Base-by-base conservation (phyloP, 2,329 filamentous ascomycete species). In the Ophiostoma sp. region DNA sequence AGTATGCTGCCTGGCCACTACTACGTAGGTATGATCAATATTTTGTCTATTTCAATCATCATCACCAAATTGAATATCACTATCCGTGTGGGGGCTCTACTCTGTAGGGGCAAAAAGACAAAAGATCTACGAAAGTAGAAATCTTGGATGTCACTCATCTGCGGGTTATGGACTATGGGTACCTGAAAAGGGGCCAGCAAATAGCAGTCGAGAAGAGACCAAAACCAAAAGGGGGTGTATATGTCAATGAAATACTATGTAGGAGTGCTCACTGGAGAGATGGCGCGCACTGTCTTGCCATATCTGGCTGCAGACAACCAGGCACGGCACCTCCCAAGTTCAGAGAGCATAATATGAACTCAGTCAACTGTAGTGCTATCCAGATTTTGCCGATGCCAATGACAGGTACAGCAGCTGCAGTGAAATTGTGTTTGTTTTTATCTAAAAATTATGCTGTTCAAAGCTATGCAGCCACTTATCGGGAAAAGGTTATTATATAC, bases 101-200 rank as follows among this genome's bases (percentile, higher is more conserved):
- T 31, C 27, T 31, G 27, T 31, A 31, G 11, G 52, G 13, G 8
- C 13, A 11, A 27, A 57, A 27, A 27, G 52, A 57, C 52, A 13
- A 23, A 10, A 57, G 52, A 27, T 57, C 23, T 23, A 48, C 44
- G 20, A 52, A 8, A 7, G n/a, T 31, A 4, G 11, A 27, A 17
- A 48, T n/a, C 17, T 48, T n/a, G 17, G 52, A 57, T 23, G 48
- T 23, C 48, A 54, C 48, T 54, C 48, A 5, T 20, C 48, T 15
- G 52, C 52, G 27, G 23, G 23, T 8, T 13, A 57, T 17, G 52
- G 48, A 11, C 23, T 11, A 57, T 57, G 52, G 52, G 23, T 57
- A 57, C 52, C 52, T 57, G 52, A 57, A 57, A 27, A 57, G 52
- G 52, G 52, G 52, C 52, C 52, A 57, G 52, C 52, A 27, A 57